Percentiles rank a stretch among this genome's conserved stretches.
These are phyloP conservation scores for Nakaseomyces sp. DNA, from an alignment of 1,139 yeast genomes.

Conservation along the genomic window DNA sequence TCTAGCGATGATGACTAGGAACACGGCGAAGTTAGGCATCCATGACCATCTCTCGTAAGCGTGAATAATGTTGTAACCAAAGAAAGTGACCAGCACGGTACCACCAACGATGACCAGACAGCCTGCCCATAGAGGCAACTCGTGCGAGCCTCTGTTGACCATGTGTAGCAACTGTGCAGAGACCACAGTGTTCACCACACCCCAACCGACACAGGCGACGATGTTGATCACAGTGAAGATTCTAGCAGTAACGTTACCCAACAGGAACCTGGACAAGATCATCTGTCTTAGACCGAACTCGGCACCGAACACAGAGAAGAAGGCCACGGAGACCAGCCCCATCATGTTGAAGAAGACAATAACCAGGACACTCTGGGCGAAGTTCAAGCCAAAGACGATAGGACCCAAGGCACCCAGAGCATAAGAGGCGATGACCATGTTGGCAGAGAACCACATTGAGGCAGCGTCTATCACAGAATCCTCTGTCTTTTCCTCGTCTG, in stretches of 20 bases:
- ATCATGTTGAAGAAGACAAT: conserved; percentile 64
- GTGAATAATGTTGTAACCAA: conserved; percentile 80
- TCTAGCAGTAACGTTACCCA: conserved; percentile 68
- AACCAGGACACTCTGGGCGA: conserved; percentile 56
- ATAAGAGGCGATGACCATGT: conserved; percentile 76
- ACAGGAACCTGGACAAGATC: conserved; percentile 66
- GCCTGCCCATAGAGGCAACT: conserved; percentile 86
- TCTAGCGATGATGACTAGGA: conserved; percentile 70
- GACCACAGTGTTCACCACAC: conserved; percentile 84
- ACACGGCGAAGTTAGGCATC: conserved; percentile 68
- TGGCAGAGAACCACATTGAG: conserved; percentile 88
- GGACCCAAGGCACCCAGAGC: conserved; percentile 76
- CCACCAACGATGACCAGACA: conserved; percentile 60
- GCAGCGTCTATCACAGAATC: conserved; percentile 60
- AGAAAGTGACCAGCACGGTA: conserved; percentile 66
- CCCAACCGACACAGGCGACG: conserved; percentile 90
- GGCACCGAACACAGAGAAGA: conserved; percentile 74
- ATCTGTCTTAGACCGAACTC: conserved; percentile 81
- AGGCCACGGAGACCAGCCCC: conserved; percentile 74
- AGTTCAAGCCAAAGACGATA: conserved; percentile 39
- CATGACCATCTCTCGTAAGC: conserved; percentile 76
- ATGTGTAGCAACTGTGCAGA: conserved; percentile 77
- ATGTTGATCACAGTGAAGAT: conserved; percentile 71
- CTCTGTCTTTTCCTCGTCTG: conserved; percentile 40
- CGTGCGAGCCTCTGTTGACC: conserved; percentile 46